A percentile compares a stretch with the other conserved stretches of the same genome.
Conservation (phyloP, 768 basidiomycete species). For the Pleurotus tuber-regium region DNA sequence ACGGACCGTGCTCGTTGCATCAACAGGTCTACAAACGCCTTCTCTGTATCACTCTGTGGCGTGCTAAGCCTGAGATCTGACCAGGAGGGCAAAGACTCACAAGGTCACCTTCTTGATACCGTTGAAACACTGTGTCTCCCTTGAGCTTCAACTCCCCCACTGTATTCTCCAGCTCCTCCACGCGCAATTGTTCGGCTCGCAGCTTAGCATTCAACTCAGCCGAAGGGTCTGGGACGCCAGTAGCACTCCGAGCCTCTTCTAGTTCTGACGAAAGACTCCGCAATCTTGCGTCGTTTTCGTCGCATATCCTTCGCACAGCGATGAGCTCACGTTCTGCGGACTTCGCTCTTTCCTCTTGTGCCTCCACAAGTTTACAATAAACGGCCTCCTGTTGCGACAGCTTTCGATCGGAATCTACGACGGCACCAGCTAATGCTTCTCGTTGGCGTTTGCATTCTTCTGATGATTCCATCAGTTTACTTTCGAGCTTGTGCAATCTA, state of each 20-base stretch:
- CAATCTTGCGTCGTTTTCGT: neutral
- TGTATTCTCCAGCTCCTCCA: constrained; percentile 18
- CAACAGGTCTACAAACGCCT: constrained; percentile 43
- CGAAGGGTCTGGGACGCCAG: neutral
- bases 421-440: constrained; percentile 13
- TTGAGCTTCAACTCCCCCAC: constrained; percentile 23
- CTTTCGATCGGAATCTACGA: constrained; percentile 25
- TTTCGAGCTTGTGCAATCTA: constrained; percentile 11
- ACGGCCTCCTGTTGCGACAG: constrained; percentile 23
- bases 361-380: neutral
- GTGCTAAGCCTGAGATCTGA: neutral
- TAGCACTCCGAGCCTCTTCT: neutral
- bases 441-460: constrained; percentile 24
- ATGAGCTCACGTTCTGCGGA: neutral
- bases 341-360: neutral
- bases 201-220: neutral
- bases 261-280: neutral
- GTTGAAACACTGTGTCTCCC: constrained; percentile 26
- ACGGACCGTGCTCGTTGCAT: constrained; percentile 41
- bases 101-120: constrained; percentile 46
- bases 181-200: constrained; percentile 2
- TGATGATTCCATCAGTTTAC: constrained; percentile 21
- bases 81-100: constrained; percentile 26
- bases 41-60: constrained; percentile 47
- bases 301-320: neutral